Evolutionary conservation across 2,329 filamentous ascomycete species (phyloP).

Genomic region (Neobulgaria alba): DNA sequence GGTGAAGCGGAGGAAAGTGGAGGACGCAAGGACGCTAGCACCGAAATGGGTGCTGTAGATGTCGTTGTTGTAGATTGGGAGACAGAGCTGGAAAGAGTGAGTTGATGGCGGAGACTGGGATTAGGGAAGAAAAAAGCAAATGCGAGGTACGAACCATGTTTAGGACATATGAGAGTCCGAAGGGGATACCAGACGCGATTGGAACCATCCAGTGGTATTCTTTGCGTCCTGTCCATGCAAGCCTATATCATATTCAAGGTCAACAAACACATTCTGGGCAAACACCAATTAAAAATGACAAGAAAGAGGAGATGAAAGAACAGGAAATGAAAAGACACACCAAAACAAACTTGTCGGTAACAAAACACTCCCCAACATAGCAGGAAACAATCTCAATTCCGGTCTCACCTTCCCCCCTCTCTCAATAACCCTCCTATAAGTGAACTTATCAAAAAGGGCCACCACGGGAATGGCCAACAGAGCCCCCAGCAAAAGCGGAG

Average conservation of each 20-base stretch:
- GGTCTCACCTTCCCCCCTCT: constrained; percentile 4
- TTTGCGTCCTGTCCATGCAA: constrained; percentile 8
- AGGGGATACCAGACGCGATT: constrained; percentile 6
- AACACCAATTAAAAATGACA: too few relatives aligned
- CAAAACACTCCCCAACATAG: constrained; percentile 8
- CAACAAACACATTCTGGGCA: too few relatives aligned
- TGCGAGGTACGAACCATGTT: constrained; percentile 3
- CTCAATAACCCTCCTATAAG: constrained; percentile 6
- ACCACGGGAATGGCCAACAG: constrained; percentile 5
- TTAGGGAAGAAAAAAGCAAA: not conserved
- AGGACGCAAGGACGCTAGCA: constrained; percentile 5
- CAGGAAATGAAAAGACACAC: not conserved
- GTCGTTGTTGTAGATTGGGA: constrained; percentile 12
- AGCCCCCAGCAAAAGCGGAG: constrained; percentile 7
- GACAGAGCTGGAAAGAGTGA: constrained; percentile 2
- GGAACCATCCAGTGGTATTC: constrained; percentile 10
- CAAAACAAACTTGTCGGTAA: constrained; percentile 9
- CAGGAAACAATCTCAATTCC: constrained; percentile 11
- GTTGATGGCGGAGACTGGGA: not conserved
- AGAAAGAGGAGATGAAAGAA: not conserved
- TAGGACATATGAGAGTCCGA: constrained; percentile 9
- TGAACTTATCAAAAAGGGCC: constrained; percentile 8
- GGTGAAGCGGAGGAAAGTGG: constrained; percentile 8
- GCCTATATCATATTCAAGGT: constrained; percentile 5
- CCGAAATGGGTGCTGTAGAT: constrained; percentile 8